Evolutionary conservation across 805 yeast species (phyloP).

Genomic region (Spathaspora passalidarum): DNA sequence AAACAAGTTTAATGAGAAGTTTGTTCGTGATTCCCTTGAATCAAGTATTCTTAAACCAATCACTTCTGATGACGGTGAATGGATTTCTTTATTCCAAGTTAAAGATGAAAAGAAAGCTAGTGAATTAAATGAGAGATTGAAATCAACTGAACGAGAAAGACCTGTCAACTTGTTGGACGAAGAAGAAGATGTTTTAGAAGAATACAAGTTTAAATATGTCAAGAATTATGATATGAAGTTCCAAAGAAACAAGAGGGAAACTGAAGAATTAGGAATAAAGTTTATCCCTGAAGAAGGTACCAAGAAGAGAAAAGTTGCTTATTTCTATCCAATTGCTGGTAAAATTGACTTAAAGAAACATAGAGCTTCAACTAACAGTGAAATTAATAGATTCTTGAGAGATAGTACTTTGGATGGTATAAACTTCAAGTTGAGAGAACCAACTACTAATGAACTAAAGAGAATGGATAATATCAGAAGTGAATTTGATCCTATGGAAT

Average conservation of each 20-base stretch:
- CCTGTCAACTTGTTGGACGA: conserved; percentile 42
- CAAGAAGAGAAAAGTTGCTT: conserved; percentile 54
- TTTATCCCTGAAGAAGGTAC: conserved; percentile 41
- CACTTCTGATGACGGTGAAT: conserved; percentile 67
- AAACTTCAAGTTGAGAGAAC: conserved; percentile 64
- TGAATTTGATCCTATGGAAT: conserved; percentile 75
- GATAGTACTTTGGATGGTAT: conserved; percentile 60
- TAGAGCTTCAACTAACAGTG: conserved; percentile 61
- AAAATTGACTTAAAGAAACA: conserved; percentile 81
- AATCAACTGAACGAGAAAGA: conserved; percentile 43
- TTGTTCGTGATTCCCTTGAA: conserved; percentile 38
- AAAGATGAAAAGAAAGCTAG: conserved; percentile 22
- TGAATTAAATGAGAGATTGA: conserved; percentile 24
- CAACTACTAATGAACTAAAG: conserved; percentile 65
- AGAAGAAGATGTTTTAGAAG: conserved; percentile 36
- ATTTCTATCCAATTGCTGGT: conserved; percentile 75
- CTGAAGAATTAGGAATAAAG: conserved; percentile 68
- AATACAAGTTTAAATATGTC: conserved; percentile 57
- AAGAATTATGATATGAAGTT: conserved; percentile 79
- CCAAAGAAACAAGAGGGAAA: conserved; percentile 41
- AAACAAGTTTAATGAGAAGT: conserved; percentile 22
- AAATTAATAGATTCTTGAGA: conserved; percentile 51
- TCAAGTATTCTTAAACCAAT: conserved; percentile 73
- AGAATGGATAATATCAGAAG: conserved; percentile 67
- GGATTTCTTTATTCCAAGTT: conserved; percentile 56